Evolutionary conservation across 2,329 filamentous ascomycete genomes (phyloP).

Genomic region (Pseudogymnoascus sp.): DNA sequence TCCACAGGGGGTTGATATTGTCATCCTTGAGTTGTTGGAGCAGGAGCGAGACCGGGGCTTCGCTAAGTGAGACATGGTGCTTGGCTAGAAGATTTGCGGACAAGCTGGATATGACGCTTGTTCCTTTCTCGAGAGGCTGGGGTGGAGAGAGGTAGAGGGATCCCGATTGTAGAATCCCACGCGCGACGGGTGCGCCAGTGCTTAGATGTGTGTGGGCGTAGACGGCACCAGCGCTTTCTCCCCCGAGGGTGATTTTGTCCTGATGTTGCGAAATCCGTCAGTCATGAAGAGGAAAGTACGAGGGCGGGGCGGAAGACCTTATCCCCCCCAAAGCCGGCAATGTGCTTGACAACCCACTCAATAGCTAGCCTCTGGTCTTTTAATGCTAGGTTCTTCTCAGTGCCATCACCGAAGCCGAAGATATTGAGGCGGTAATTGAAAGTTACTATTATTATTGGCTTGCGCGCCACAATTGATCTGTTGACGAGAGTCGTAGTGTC

Average conservation of each 20-base stretch:
- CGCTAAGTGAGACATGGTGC: conserved; percentile 24
- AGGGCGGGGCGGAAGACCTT: conserved; percentile 13
- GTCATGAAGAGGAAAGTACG: background rate
- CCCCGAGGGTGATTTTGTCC: conserved; percentile 34
- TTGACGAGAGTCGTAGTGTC: conserved; percentile 22
- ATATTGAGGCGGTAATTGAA: conserved; percentile 37
- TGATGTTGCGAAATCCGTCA: conserved; percentile 14
- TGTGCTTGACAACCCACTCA: conserved; percentile 24
- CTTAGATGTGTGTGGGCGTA: conserved; percentile 35
- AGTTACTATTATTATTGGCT: conserved; percentile 34
- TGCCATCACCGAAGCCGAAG: conserved; percentile 36
- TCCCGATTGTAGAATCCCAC: conserved; percentile 34
- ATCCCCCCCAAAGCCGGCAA: conserved; percentile 25
- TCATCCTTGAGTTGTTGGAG: conserved; percentile 29
- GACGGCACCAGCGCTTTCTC: conserved; percentile 38
- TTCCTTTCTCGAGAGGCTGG: conserved; percentile 28
- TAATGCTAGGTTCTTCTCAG: conserved; percentile 31
- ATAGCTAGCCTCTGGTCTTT: conserved; percentile 29
- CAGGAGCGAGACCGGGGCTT: conserved; percentile 25
- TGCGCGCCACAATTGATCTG: conserved; percentile 27
- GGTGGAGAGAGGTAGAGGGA: conserved; percentile 36
- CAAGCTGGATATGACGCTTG: conserved; percentile 25
- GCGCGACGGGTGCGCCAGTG: conserved; percentile 26
- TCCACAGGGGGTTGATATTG: conserved; percentile 34
- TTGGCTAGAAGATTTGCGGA: conserved; percentile 23